Evolutionary conservation across 495 filamentous ascomycete species (phyloP).

Genomic region (Aspergillus cristatus): DNA sequence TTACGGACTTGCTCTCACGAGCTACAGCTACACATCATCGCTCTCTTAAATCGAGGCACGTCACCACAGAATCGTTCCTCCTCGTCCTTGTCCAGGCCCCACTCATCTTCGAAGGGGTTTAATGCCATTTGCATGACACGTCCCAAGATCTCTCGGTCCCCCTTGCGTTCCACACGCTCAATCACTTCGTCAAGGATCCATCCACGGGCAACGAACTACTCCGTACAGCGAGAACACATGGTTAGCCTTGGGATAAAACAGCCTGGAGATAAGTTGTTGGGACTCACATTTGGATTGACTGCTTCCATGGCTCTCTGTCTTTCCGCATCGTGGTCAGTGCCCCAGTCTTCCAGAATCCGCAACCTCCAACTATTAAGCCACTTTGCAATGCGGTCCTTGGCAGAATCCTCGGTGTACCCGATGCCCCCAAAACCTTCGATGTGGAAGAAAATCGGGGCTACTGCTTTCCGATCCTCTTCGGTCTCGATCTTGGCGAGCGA

Average conservation of each 20-base stretch:
- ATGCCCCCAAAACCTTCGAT: slow-evolving; percentile 49
- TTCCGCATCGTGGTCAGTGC: slow-evolving; percentile 44
- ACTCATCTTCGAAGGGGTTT: slow-evolving; percentile 75
- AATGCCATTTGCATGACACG: slow-evolving; percentile 70
- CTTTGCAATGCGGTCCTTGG: slow-evolving; percentile 51
- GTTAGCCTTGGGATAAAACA: not conserved
- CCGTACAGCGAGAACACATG: too few species aligned
- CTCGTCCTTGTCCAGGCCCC: slow-evolving; percentile 59
- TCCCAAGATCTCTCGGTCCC: slow-evolving; percentile 67
- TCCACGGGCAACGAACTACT: slow-evolving; percentile 64
- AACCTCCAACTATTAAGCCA: slow-evolving; percentile 70
- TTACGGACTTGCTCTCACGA: too few species aligned
- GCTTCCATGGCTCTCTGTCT: slow-evolving; percentile 65
- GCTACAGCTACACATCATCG: slow-evolving; percentile 87
- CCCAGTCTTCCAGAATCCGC: slow-evolving; percentile 66
- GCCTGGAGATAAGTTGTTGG: not conserved
- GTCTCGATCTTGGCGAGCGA: slow-evolving; percentile 49
- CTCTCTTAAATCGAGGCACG: slow-evolving; percentile 66
- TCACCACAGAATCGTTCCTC: slow-evolving; percentile 81
- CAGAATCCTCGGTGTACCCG: slow-evolving; percentile 48
- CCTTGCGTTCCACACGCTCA: slow-evolving; percentile 70
- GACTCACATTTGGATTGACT: slow-evolving; percentile 68
- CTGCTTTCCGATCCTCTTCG: slow-evolving; percentile 45
- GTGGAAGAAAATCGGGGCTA: slow-evolving; percentile 63
- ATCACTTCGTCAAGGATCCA: slow-evolving; percentile 96